Percentiles rank a stretch among this genome's conserved stretches.
Evolutionary conservation across 345 rosid species (phyloP).

Genomic region (Xanthoceras sorbifolium): DNA sequence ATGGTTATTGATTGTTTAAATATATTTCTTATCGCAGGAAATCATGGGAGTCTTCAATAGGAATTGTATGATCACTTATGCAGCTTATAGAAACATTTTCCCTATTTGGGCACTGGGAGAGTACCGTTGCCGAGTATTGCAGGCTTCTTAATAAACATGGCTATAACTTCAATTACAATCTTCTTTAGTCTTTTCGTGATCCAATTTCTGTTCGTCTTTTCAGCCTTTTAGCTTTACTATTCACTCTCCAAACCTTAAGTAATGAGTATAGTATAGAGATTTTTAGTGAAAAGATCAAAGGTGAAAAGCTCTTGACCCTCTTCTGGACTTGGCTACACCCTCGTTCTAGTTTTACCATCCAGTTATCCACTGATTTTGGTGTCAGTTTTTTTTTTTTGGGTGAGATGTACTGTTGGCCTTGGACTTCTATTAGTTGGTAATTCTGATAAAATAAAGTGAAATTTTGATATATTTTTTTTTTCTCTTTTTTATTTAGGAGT

Average conservation of each 20-base stretch:
- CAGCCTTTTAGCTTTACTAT: not conserved
- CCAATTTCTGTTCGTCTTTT: not conserved
- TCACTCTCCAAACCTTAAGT: not conserved
- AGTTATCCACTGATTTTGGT: too few species aligned
- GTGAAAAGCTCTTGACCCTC: too few species aligned
- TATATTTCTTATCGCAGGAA: constrained; percentile 42
- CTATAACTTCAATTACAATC: not conserved
- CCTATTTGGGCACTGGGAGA: constrained; percentile 77
- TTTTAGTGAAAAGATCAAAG: not conserved
- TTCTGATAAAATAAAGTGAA: too few species aligned
- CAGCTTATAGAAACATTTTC: constrained; percentile 62
- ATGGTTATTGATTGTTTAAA: not conserved
- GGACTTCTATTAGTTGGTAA: too few species aligned
- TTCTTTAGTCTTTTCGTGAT: not conserved
- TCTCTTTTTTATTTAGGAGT: too few species aligned
- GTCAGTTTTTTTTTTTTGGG: too few species aligned
- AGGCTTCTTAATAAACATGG: constrained; percentile 1
- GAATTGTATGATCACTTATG: constrained; percentile 72
- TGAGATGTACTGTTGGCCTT: too few species aligned
- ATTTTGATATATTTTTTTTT: too few species aligned
- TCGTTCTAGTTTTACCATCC: too few species aligned
- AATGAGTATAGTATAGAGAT: not conserved
- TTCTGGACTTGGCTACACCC: too few species aligned
- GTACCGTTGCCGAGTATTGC: constrained; percentile 50
- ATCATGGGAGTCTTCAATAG: constrained; percentile 77